A percentile compares a stretch with the other conserved stretches of the same genome.
These are phyloP conservation scores for Plasmodium gaboni DNA, from an alignment of 169 alveolate species.

Conservation along the genomic window DNA sequence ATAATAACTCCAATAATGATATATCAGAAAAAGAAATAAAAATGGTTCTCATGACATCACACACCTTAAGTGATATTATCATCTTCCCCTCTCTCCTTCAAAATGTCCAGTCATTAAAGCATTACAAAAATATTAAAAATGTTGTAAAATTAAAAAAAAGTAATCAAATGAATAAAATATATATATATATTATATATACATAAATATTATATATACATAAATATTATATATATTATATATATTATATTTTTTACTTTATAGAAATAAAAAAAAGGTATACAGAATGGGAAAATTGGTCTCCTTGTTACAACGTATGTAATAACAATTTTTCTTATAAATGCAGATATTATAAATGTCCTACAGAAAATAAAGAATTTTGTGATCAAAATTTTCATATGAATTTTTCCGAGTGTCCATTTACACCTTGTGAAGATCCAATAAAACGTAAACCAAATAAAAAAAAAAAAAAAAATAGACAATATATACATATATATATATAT, in stretches of 20 bases:
- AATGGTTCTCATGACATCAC: slow-evolving; percentile 48
- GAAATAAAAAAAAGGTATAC: slow-evolving; percentile 5
- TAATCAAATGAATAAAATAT: not conserved
- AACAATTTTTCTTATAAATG: slow-evolving; percentile 54
- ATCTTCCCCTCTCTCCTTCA: slow-evolving; percentile 4
- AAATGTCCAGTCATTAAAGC: not conserved
- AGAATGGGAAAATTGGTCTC: slow-evolving; percentile 45
- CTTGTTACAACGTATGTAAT: slow-evolving; percentile 47
- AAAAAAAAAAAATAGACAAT: not conserved
- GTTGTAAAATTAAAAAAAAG: slow-evolving; percentile 46
- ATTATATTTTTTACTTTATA: not conserved
- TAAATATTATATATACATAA: not conserved
- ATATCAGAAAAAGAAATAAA: slow-evolving; percentile 3
- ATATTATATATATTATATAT: not conserved
- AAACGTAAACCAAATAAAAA: slow-evolving; percentile 29
- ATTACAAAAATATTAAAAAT: slow-evolving; percentile 43
- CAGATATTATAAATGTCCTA: slow-evolving; percentile 28
- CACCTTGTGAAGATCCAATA: slow-evolving; percentile 10
- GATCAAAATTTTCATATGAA: slow-evolving; percentile 27
- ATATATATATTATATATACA: not conserved
- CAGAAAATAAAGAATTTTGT: slow-evolving; percentile 28
- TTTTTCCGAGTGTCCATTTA: slow-evolving; percentile 29
- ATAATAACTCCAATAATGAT: not conserved
- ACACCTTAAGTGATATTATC: slow-evolving; percentile 22
- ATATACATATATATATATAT: not conserved